Evolutionary conservation across 495 filamentous ascomycete species (phyloP).

Genomic region (Podospora tetraspora): DNA sequence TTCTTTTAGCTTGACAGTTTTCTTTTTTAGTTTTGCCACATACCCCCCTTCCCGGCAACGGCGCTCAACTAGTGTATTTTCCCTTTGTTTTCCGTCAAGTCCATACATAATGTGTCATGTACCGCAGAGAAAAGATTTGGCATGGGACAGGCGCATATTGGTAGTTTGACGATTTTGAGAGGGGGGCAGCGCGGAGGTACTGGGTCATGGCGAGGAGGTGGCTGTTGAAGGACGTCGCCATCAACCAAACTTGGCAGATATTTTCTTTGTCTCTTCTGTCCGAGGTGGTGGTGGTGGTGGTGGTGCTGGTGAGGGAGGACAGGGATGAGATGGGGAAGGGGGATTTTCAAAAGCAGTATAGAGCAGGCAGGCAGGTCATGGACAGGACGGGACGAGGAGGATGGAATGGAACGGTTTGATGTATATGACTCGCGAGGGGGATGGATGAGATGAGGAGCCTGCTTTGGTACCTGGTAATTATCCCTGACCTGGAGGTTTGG

Average conservation of each 20-base stretch:
- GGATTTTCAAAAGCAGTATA: background rate
- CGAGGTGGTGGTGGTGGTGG: background rate
- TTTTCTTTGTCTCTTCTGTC: background rate
- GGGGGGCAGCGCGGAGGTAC: background rate
- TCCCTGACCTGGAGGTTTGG: background rate
- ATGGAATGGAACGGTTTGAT: background rate
- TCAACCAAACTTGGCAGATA: background rate
- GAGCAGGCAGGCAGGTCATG: background rate
- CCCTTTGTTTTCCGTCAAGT: slow-evolving; percentile 2
- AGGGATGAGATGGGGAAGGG: background rate
- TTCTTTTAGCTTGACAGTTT: slow-evolving; percentile 6
- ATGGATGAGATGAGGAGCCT: background rate
- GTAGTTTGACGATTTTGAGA: slow-evolving; percentile 1
- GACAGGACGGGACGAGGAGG: background rate
- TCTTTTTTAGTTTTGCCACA: background rate
- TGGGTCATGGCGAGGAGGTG: background rate
- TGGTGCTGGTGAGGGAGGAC: background rate
- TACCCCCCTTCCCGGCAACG: slow-evolving; percentile 7
- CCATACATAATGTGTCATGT: slow-evolving; percentile 26
- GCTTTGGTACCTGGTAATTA: background rate
- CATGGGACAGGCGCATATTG: slow-evolving; percentile 13
- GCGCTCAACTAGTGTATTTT: slow-evolving; percentile 7
- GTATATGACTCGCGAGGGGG: slow-evolving; percentile 1
- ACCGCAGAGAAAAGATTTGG: slow-evolving; percentile 12
- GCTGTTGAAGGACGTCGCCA: background rate